These are phyloP conservation scores for Phytophthora pluvialis DNA, from an alignment of 352 stramenopile species.

Conservation along the genomic window DNA sequence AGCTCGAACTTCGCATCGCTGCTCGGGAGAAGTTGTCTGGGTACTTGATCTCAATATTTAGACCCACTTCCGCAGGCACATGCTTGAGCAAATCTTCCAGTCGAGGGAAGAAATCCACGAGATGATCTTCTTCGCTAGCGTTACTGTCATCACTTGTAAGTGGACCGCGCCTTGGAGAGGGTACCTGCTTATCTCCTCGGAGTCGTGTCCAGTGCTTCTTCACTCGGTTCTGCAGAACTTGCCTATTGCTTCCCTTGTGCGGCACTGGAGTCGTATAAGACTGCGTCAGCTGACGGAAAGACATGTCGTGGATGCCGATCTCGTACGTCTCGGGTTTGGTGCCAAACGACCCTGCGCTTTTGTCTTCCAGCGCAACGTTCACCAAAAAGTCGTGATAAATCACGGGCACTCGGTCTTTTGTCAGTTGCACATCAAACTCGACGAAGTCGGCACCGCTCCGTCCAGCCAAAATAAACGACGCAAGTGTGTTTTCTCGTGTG, in stretches of 20 bases:
- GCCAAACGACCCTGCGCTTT: constrained; percentile 46
- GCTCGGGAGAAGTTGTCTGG: constrained; percentile 54
- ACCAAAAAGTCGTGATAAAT: constrained; percentile 86
- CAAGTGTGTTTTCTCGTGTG: constrained; percentile 79
- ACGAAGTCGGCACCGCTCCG: constrained; percentile 78
- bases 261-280: constrained; percentile 51
- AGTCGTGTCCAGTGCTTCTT: constrained; percentile 77
- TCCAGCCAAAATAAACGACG: constrained; percentile 76
- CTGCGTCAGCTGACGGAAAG: constrained; percentile 63
- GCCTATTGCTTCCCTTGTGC: constrained; percentile 37
- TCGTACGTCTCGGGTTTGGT: constrained; percentile 62
- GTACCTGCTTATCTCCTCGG: constrained; percentile 32
- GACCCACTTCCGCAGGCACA: constrained; percentile 69
- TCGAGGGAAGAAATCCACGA: constrained; percentile 77
- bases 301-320: constrained; percentile 76
- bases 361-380: constrained; percentile 69
- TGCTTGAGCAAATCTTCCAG: constrained; percentile 73
- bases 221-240: constrained; percentile 54
- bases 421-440: constrained; percentile 87
- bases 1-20: constrained; percentile 48
- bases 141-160: constrained; percentile 11
- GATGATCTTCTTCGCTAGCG: constrained; percentile 48
- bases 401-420: constrained; percentile 74
- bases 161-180: constrained; percentile 10
- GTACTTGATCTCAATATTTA: constrained; percentile 90